A percentile compares a stretch with the other conserved stretches of the same genome.
These are phyloP conservation scores for Triadica sebifera DNA, from an alignment of 345 rosid genomes.

Conservation along the genomic window DNA sequence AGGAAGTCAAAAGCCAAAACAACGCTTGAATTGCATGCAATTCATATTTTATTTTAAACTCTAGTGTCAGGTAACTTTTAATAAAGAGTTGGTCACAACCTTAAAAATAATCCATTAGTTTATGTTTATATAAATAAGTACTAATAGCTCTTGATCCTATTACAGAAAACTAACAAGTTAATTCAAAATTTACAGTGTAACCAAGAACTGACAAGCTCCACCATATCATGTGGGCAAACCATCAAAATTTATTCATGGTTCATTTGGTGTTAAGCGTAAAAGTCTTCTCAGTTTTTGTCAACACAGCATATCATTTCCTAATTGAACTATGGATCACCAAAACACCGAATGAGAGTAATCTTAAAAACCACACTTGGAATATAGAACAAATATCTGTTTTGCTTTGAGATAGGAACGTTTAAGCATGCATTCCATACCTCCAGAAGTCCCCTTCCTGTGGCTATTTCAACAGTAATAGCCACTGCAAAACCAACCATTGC, in stretches of 20 bases:
- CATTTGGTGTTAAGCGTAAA: neutral
- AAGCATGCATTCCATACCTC: conserved; percentile 47
- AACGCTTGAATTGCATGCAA: no score
- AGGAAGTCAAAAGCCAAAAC: no score
- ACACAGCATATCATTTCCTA: neutral
- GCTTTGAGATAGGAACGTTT: neutral
- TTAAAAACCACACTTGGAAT: conserved; percentile 5
- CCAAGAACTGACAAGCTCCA: neutral
- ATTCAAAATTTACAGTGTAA: neutral
- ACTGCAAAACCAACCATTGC: conserved; percentile 92
- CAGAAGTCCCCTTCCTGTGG: conserved; percentile 85
- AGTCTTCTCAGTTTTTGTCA: neutral
- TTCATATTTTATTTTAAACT: no score
- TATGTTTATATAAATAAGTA: no score
- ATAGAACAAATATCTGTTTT: neutral
- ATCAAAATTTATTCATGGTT: neutral
- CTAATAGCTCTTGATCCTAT: no score
- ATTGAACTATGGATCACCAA: neutral
- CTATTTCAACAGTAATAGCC: conserved; percentile 65
- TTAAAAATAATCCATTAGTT: no score
- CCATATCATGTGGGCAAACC: neutral
- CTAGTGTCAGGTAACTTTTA: no score
- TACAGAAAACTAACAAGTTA: no score
- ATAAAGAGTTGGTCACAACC: no score
- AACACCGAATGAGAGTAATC: neutral